Evolutionary conservation across 805 yeast genomes (phyloP).

Genomic region (Clavispora phyllophila): DNA sequence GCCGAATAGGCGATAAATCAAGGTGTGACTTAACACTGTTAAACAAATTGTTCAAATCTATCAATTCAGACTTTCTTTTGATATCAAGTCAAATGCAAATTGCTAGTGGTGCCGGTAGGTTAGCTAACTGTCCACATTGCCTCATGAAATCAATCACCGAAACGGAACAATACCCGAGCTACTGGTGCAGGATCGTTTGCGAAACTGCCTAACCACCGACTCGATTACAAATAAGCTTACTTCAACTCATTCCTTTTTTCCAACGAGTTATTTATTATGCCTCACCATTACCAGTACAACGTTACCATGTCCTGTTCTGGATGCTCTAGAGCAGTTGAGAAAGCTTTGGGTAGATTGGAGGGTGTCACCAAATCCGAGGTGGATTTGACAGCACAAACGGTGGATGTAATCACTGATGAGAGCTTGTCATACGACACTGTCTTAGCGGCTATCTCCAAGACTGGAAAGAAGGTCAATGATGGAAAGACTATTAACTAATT

Average conservation of each 20-base stretch:
- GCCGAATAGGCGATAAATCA: no score
- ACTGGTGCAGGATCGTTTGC: neutral
- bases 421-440: slow-evolving; percentile 68
- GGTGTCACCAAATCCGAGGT: slow-evolving; percentile 74
- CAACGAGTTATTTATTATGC: slow-evolving; percentile 2
- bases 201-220: neutral
- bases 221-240: neutral
- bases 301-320: slow-evolving; percentile 86
- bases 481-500: slow-evolving; percentile 43
- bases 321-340: slow-evolving; percentile 81
- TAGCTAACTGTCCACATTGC: neutral
- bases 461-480: slow-evolving; percentile 77
- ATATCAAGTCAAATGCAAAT: no score
- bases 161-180: neutral
- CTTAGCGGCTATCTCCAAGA: slow-evolving; percentile 75
- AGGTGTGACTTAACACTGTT: no score
- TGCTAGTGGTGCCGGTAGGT: neutral
- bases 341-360: slow-evolving; percentile 62
- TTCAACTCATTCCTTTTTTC: neutral
- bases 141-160: neutral
- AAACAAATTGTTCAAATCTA: no score
- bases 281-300: slow-evolving; percentile 59
- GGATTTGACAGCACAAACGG: slow-evolving; percentile 76
- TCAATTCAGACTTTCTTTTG: neutral
- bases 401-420: slow-evolving; percentile 61